Evolutionary conservation across 495 filamentous ascomycete genomes (phyloP), one percentile per base, ranked within the genome.

Genomic region (Astrocystis sublimbata): DNA sequence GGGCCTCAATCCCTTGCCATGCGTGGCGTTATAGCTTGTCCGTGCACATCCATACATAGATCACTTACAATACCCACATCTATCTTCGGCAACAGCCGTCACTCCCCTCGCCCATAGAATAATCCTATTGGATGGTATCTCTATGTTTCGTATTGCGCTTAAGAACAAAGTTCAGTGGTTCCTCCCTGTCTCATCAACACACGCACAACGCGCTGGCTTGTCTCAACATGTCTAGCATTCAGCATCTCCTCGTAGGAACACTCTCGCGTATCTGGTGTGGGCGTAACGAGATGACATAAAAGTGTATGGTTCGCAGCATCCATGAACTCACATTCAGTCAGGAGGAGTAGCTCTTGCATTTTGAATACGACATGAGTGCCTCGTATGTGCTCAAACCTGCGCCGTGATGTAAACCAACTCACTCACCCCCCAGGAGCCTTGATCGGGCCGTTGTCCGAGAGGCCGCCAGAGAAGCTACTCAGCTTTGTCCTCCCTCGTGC

Each of bases 61-160:
- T 57, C 9, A 26, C 4, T 19, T 17, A 40, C 36, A 52, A 9
- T 35, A 10, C 6, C 43, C 42, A 30, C 33, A 40, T 60, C 9
- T 21, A n/a, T n/a, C 43, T 52, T 61, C 28, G 57, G 43, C 35
- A 61, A 53, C 58, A 36, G 28, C 26, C 58, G 58, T 19, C 47
- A 42, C n/a, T n/a, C n/a, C n/a, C n/a, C n/a, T n/a, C n/a, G n/a
- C n/a, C n/a, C n/a, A n/a, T n/a, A n/a, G n/a, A n/a, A n/a, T n/a
- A n/a, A n/a, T n/a, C n/a, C n/a, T n/a, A n/a, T n/a, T n/a, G n/a
- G n/a, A n/a, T n/a, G n/a, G n/a, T n/a, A n/a, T n/a, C n/a, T n/a
- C n/a, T n/a, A n/a, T n/a, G n/a, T n/a, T n/a, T n/a, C n/a, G n/a
- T n/a, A n/a, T n/a, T n/a, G n/a, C n/a, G n/a, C n/a, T n/a, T n/a